Conservation (phyloP, 345 rosid species). For the Sonneratia alba region DNA sequence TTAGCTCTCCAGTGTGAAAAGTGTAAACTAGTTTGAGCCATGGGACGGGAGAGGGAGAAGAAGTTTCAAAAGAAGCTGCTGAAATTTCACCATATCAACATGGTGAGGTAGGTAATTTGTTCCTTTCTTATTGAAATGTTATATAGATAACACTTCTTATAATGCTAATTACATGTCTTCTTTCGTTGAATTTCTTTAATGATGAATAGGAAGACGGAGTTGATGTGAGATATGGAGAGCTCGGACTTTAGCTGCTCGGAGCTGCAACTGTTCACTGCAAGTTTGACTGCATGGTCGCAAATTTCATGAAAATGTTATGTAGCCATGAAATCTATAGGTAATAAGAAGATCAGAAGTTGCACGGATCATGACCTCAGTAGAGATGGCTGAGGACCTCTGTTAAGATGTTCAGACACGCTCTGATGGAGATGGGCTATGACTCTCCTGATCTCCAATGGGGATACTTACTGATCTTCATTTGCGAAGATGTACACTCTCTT, state of each 20-base stretch:
- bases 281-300: slow-evolving; percentile 56
- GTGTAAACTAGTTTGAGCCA: slow-evolving; percentile 69
- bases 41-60: slow-evolving; percentile 63
- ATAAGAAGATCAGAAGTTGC: neutral
- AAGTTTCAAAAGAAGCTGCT: slow-evolving; percentile 56
- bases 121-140: neutral
- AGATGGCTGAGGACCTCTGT: neutral
- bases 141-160: neutral
- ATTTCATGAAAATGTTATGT: slow-evolving; percentile 53
- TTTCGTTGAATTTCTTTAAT: neutral
- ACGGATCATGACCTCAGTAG: neutral
- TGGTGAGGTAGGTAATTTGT: slow-evolving; percentile 26
- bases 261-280: slow-evolving; percentile 54
- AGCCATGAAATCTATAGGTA: slow-evolving; percentile 71
- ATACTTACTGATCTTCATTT: slow-evolving; percentile 56
- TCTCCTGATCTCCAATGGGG: slow-evolving; percentile 56
- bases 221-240: slow-evolving; percentile 68
- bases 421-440: slow-evolving; percentile 67
- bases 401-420: slow-evolving; percentile 36
- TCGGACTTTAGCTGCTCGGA: slow-evolving; percentile 58
- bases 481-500: slow-evolving; percentile 37
- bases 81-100: slow-evolving; percentile 56
- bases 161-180: neutral
- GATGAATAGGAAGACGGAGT: slow-evolving; percentile 52
- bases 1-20: slow-evolving; percentile 52